Evolutionary conservation across 2,329 filamentous ascomycete species (phyloP), one percentile per base, ranked within the genome.

Genomic region (Penicillium corylophilum): DNA sequence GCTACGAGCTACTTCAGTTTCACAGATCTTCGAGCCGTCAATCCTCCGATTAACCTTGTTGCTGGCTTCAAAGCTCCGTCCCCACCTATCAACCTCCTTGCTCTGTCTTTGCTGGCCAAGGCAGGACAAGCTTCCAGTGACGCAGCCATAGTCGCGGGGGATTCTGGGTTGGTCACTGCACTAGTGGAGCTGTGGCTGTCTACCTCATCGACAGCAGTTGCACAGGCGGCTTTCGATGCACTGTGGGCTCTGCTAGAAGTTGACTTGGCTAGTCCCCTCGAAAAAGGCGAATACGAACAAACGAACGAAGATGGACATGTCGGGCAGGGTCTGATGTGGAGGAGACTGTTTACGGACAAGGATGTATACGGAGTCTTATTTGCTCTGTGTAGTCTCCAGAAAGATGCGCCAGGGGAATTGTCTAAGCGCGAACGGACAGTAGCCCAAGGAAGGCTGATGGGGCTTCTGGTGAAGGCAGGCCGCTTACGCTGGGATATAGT

Each of bases 161-260:
- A 80, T 54, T 76, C 80, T 7, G 75, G 76, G n/a, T 71, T 84
- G 4, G 76, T 85, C 6, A 68, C 72, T 7, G 77, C 79, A 10
- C 66, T 86, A 20, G 75, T 86, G 6, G 76, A 79, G 40, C 62
- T 84, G 18, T 86, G 82, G 83, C 74, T 86, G 7, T 79, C 78
- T 41, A 81, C 81, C 0, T 62, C 74, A 20, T 79, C 81, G 40
- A 79, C 80, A 3, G 80, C 79, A 10, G 74, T 85, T 29, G 79
- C 82, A 5, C 77, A 78, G 16, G 74, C 78, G 47, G 79, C 82
- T 2, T 73, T 79, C 26, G 74, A 81, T 39, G 69, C 82, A 8
- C 65, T 87, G 10, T 73, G 78, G 53, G 73, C 75, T 7, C 69
- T 86, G 1, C 64, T 86, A 29, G 74, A 76, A 46, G 71, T 81